phyloP scores from a whole-genome alignment of 1,139 yeast species.

The Protomyces arabidopsidicola region DNA sequence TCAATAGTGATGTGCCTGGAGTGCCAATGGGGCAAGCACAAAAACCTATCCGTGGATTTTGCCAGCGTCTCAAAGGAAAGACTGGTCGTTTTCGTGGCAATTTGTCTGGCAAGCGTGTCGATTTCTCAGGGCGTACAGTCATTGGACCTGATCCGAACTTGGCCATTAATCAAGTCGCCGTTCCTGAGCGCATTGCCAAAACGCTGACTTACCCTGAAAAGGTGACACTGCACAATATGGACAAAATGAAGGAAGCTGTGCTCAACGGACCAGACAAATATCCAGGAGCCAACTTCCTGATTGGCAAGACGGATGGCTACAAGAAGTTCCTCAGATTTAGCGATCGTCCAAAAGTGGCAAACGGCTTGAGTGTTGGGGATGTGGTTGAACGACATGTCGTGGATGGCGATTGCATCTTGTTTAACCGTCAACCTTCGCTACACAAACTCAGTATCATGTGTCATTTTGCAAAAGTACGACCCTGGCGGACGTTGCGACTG shows the following conservation, averaged over 20 bases:
- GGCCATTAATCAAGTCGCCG: constrained; percentile 83
- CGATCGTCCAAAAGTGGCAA: constrained; percentile 73
- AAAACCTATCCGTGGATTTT: constrained; percentile 88
- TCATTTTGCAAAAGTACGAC: constrained; percentile 92
- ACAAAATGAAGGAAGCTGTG: constrained; percentile 67
- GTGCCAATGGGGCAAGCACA: constrained; percentile 39
- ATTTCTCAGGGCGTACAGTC: constrained; percentile 96
- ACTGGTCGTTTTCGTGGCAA: constrained; percentile 99
- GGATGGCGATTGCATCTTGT: constrained; percentile 92
- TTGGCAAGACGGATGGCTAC: constrained; percentile 76
- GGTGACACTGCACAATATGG: constrained; percentile 81
- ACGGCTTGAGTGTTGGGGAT: constrained; percentile 75
- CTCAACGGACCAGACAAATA: constrained; percentile 81
- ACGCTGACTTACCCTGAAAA: constrained; percentile 93
- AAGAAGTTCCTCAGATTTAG: constrained; percentile 88
- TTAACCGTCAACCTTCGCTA: constrained; percentile 96
- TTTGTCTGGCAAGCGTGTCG: constrained; percentile 96
- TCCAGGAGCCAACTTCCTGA: constrained; percentile 93
- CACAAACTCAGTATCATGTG: constrained; percentile 91
- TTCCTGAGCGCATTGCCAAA: constrained; percentile 94
- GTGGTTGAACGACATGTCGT: constrained; percentile 96
- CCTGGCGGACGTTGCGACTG: constrained; percentile 96
- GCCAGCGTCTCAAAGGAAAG: constrained; percentile 96
- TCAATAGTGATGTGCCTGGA: constrained; percentile 77
- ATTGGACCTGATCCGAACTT: constrained; percentile 98